phyloP scores from a whole-genome alignment of 1,139 yeast genomes.

The Kurtzmaniella quercitrusa region DNA sequence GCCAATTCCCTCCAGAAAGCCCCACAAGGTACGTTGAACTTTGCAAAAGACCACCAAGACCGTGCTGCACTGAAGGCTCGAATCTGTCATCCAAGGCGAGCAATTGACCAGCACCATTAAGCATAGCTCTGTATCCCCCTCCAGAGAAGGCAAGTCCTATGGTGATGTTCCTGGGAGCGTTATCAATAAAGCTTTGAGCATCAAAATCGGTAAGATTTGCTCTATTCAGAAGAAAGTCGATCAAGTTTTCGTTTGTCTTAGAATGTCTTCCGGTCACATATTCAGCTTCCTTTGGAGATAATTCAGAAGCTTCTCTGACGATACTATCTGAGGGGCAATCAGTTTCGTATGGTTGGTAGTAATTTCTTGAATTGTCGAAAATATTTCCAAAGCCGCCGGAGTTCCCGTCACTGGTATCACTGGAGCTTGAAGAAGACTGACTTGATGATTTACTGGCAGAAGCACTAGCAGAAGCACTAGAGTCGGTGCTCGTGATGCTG shows the following conservation, averaged over 20 bases:
- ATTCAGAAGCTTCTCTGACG: constrained; percentile 24
- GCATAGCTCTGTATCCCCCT: constrained; percentile 46
- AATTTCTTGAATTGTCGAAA: constrained; percentile 12
- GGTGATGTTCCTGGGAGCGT: constrained; percentile 27
- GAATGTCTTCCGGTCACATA: constrained; percentile 26
- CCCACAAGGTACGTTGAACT: constrained; percentile 37
- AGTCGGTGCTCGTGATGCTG: not conserved
- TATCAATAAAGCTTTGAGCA: constrained; percentile 24
- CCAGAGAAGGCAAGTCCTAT: constrained; percentile 44
- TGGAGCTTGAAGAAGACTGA: constrained; percentile 1
- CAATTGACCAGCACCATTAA: constrained; percentile 39
- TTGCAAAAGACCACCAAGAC: constrained; percentile 40
- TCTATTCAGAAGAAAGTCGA: constrained; percentile 24
- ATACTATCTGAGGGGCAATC: constrained; percentile 22
- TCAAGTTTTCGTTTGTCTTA: constrained; percentile 28
- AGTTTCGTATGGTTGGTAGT: constrained; percentile 24
- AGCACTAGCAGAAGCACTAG: not conserved
- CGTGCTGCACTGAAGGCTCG: constrained; percentile 20
- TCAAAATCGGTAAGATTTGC: constrained; percentile 34
- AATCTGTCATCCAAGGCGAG: constrained; percentile 33
- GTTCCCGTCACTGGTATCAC: constrained; percentile 1
- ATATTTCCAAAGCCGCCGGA: constrained; percentile 1
- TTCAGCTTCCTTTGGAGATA: constrained; percentile 23
- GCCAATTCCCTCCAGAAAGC: constrained; percentile 43
- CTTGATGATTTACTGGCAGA: not conserved